Base-by-base conservation (phyloP, 164 flowering plant species). In the Magnolia kwangsiensis region DNA sequence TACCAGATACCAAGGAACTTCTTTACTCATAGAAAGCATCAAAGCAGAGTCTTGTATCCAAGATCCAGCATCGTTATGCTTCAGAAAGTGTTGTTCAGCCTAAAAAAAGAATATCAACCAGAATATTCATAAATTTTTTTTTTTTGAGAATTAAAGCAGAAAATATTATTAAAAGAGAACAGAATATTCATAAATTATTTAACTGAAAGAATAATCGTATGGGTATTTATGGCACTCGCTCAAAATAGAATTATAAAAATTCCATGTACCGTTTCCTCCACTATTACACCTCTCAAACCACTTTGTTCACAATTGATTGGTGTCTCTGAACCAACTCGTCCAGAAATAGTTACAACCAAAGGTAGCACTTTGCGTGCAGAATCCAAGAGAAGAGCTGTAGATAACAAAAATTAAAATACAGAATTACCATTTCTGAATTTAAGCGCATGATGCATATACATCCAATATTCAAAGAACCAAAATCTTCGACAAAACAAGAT, bases 41-140 rank as follows among this genome's bases (percentile, higher is more conserved):
- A 94, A 82, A 75, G 98, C 98, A 72, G 98, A 94, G 83, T 96
- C 99, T 78, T 94, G 98, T 77, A 93, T 90, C 99, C 99, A 96
- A 0, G 99, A 92, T 76, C 98, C 98, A 67, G 98, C 86, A 85
- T 96, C 98, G 84, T 93, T 94, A 84, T 94, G 99, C 79, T 94
- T 96, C 78, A 96, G 79, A 80, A 94, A 96, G 78, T 92, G 97
- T 80, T 93, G 98, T 77, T 96, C 99, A 63, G 96, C 95, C 99
- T 96, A 84, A 74, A 75, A 78, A 70, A 18, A 70, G 29, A 37
- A 23, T 51, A 21, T 13, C 64, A 72, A 7, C 59, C 59, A 72
- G 10, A 68, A 50, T n/a, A 50, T n/a, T 49, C n/a, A n/a, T n/a
- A n/a, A n/a, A n/a, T n/a, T n/a, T n/a, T n/a, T n/a, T n/a, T n/a